These are phyloP conservation scores for Colletotrichum cuscutae DNA, from an alignment of 2,329 filamentous ascomycete genomes.

Conservation along the genomic window DNA sequence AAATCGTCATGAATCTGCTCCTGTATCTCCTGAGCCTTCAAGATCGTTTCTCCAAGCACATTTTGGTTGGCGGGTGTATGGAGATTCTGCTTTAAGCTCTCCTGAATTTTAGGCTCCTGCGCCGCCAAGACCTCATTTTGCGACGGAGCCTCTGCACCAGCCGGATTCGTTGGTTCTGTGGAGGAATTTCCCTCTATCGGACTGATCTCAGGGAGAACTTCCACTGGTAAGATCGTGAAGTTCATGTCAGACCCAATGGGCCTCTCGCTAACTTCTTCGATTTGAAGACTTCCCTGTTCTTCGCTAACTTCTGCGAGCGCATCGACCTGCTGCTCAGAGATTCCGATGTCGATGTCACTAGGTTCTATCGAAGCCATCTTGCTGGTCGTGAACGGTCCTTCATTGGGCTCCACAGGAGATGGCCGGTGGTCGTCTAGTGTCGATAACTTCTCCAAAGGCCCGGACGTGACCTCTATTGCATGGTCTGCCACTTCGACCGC, in stretches of 20 bases:
- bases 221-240: too few relatives aligned
- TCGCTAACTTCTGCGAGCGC: background rate
- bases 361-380: background rate
- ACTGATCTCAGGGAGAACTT: background rate
- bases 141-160: background rate
- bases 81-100: background rate
- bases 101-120: background rate
- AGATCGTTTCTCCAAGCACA: background rate
- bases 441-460: background rate
- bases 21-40: background rate
- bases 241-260: background rate
- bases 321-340: background rate
- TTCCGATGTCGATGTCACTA: too few relatives aligned
- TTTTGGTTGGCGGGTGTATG: background rate
- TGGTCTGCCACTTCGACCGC: background rate
- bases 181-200: background rate
- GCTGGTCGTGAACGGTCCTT: background rate
- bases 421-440: background rate
- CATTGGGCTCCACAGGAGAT: background rate
- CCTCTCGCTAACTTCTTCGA: background rate
- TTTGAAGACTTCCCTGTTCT: background rate
- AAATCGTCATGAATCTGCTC: background rate
- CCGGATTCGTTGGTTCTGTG: background rate
- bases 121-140: background rate
- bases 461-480: background rate